These are phyloP conservation scores for Fulvia fulva DNA, from an alignment of 2,329 filamentous ascomycete genomes.

Conservation along the genomic window DNA sequence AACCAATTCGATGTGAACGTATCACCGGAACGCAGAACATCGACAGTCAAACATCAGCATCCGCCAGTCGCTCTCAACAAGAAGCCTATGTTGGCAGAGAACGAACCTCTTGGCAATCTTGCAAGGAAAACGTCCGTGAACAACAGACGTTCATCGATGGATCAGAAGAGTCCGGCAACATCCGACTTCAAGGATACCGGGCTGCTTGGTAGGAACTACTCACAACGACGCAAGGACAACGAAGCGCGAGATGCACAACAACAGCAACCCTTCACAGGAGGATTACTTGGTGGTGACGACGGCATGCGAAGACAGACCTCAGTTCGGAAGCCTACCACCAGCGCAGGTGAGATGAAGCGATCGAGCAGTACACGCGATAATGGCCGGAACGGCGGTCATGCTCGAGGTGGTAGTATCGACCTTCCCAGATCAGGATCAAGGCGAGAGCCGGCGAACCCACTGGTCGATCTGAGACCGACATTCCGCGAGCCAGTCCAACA, in stretches of 20 bases:
- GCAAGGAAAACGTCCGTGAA: conserved; percentile 18
- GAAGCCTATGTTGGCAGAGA: conserved; percentile 29
- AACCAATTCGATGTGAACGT: conserved; percentile 24
- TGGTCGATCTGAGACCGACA: conserved; percentile 64
- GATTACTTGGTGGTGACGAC: conserved; percentile 43
- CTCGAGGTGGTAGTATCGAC: conserved; percentile 32
- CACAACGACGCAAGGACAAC: conserved; percentile 41
- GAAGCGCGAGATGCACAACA: conserved; percentile 36
- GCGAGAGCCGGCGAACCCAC: conserved; percentile 51
- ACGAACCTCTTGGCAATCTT: conserved; percentile 35
- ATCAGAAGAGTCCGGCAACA: conserved; percentile 25
- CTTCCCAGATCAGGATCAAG: conserved; percentile 46
- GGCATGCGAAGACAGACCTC: conserved; percentile 14
- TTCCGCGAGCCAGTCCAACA: conserved; percentile 63
- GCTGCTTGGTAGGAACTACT: conserved; percentile 50
- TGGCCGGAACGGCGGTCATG: conserved; percentile 11
- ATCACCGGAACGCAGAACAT: conserved; percentile 19
- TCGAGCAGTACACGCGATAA: conserved; percentile 16
- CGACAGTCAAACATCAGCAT: conserved; percentile 30
- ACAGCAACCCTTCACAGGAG: conserved; percentile 51
- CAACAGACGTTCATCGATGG: conserved; percentile 18
- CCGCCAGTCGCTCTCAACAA: conserved; percentile 28
- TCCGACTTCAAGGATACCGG: conserved; percentile 44
- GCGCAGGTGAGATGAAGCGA: conserved; percentile 18
- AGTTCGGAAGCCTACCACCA: conserved; percentile 11